Base-by-base conservation (phyloP, 2,329 filamentous ascomycete species). In the Sarocladium strictum region DNA sequence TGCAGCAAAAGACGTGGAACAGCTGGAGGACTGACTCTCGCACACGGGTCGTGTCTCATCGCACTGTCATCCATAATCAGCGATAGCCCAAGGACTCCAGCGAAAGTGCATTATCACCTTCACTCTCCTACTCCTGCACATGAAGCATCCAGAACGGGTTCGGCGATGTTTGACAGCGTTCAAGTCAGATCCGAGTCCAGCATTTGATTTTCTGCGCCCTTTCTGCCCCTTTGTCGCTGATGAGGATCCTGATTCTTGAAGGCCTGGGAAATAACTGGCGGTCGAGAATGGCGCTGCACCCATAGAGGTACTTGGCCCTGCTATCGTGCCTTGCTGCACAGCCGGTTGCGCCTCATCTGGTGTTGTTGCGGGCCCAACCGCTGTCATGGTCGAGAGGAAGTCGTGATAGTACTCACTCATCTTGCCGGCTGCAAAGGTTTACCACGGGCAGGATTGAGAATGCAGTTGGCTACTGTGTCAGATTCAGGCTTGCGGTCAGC, bases 121-220 rank as follows among this genome's bases (percentile, higher is more conserved):
- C 53, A 97, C 92, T 68, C 94, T 83, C 61, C 94, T 83, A 63
- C 86, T 86, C 56, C 94, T 83, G 70, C 94, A 99, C 47, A 92
- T 97, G 60, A 78, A 97, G 72, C 94, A 99, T 26, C 94, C 94
- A 59, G 91, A 97, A 62, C 94, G 81, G 41, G 94, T 97, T 61
- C 94, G 84, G 58, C 92, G 87, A 68, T 97, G 93, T 71, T 97
- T 97, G 61, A 95, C 87, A 64, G 88, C 86, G 58, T 95, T 69
- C 35, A 60, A 41, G 21, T 64, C 89, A 49, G 74, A 58, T 2
- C 75, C 77, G 2, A 73, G 66, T 1, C 60, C 64, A 27, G 61
- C 57, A 9, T 59, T 62, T 17, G 78, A 79, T 59, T 81, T 82
- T 55, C 78, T 75, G 52, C 79, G 73, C 58, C 69, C 72, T 61